phyloP scores from a whole-genome alignment of 148 eudicot genomes.

The Rheum nobile region DNA sequence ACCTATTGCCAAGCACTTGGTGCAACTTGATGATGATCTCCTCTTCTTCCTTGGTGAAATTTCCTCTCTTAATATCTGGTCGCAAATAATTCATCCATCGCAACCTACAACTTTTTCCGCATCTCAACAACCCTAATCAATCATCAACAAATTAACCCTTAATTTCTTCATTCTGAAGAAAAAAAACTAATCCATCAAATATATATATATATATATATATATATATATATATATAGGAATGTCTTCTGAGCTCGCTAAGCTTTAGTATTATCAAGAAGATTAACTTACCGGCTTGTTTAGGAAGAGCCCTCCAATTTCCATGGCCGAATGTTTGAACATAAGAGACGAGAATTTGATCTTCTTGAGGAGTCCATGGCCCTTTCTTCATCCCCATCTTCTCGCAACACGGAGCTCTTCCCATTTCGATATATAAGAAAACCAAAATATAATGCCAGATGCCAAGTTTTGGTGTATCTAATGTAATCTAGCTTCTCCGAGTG shows the following conservation, averaged over 20 bases:
- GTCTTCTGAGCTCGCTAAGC: no score
- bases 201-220: no score
- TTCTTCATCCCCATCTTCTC: slow-evolving; percentile 40
- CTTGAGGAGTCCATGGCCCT: slow-evolving; percentile 40
- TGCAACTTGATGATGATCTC: slow-evolving; percentile 53
- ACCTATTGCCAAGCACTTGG: slow-evolving; percentile 56
- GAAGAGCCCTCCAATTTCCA: slow-evolving; percentile 38
- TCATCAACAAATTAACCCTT: background rate
- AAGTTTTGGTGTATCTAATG: background rate
- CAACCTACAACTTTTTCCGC: slow-evolving; percentile 73
- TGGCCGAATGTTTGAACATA: slow-evolving; percentile 26
- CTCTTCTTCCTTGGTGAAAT: slow-evolving; percentile 57
- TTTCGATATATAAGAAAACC: no score
- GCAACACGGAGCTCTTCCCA: slow-evolving; percentile 41
- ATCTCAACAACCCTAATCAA: slow-evolving; percentile 48
- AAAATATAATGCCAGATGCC: no score
- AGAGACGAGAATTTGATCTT: slow-evolving; percentile 26
- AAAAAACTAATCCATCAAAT: no score
- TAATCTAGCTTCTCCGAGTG: background rate
- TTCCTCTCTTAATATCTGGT: slow-evolving; percentile 69
- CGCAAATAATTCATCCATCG: slow-evolving; percentile 62
- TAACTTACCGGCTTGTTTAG: slow-evolving; percentile 33
- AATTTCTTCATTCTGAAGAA: background rate
- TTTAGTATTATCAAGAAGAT: no score
- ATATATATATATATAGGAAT: no score